phyloP scores from a whole-genome alignment of 1,139 yeast species.

The Candida labiduridarum region DNA sequence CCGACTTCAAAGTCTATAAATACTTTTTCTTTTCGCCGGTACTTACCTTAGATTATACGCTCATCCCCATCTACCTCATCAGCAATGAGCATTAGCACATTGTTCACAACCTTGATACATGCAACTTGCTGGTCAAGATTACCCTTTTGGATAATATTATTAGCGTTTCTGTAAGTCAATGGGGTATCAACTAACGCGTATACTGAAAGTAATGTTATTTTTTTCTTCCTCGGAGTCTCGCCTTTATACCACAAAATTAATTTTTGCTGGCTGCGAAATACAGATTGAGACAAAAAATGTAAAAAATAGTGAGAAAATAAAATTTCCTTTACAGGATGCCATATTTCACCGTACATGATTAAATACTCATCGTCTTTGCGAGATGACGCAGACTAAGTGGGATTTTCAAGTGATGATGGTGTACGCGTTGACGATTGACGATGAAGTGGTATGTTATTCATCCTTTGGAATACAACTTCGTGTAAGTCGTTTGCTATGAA shows the following conservation, averaged over 20 bases:
- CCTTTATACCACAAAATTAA: conserved; percentile 15
- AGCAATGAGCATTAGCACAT: background rate
- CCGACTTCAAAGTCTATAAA: background rate
- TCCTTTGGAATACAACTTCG: no score
- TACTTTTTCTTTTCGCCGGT: background rate
- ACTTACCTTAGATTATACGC: background rate
- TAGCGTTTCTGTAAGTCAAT: background rate
- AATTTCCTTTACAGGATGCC: background rate
- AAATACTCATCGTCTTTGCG: background rate
- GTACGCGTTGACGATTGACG: background rate
- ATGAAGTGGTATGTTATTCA: background rate
- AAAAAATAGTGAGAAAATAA: background rate
- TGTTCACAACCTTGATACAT: background rate
- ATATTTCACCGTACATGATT: background rate
- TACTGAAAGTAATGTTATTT: background rate
- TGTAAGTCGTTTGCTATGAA: background rate
- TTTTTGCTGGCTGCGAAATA: conserved; percentile 12
- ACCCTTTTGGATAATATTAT: background rate
- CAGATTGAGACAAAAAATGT: conserved; percentile 12
- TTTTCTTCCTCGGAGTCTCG: conserved; percentile 7
- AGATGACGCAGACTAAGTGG: background rate
- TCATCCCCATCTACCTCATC: background rate
- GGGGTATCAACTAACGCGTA: background rate
- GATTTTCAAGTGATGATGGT: background rate
- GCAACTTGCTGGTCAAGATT: conserved; percentile 1